Percentiles rank a stretch among this genome's conserved stretches.
Conservation (phyloP, 768 basidiomycete species). For the Termitomyces titanicus region DNA sequence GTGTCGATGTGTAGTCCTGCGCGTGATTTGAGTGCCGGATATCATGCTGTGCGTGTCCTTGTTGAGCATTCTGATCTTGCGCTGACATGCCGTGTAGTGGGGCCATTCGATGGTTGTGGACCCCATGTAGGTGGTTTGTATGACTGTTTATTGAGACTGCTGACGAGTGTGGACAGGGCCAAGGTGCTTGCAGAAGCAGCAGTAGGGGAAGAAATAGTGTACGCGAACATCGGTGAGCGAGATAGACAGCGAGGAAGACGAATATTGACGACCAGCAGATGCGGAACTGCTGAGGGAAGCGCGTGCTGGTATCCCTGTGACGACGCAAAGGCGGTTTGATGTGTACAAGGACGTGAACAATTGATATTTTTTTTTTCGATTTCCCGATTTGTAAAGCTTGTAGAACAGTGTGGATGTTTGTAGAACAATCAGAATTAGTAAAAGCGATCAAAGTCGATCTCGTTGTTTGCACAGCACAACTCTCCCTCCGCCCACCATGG, state of each 20-base stretch:
- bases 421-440: constrained; percentile 38
- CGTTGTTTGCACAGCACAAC: constrained; percentile 9
- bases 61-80: background rate
- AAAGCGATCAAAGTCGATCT: constrained; percentile 24
- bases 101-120: constrained; percentile 91
- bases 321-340: constrained; percentile 86
- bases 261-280: constrained; percentile 19
- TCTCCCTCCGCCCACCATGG: constrained; percentile 42
- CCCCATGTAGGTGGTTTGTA: constrained; percentile 61
- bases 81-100: constrained; percentile 46
- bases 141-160: background rate
- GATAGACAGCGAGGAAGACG: background rate
- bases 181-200: constrained; percentile 68
- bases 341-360: constrained; percentile 76
- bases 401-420: constrained; percentile 40
- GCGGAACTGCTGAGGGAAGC: constrained; percentile 61
- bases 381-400: constrained; percentile 36
- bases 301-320: constrained; percentile 87
- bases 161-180: constrained; percentile 47
- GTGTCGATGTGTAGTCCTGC: constrained; percentile 96
- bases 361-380: constrained; percentile 7
- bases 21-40: constrained; percentile 72
- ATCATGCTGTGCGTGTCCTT: constrained; percentile 71
- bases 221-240: constrained; percentile 74
- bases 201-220: constrained; percentile 77